Evolutionary conservation across 2,329 filamentous ascomycete genomes (phyloP).

Genomic region (Hymenoscyphus albidus): DNA sequence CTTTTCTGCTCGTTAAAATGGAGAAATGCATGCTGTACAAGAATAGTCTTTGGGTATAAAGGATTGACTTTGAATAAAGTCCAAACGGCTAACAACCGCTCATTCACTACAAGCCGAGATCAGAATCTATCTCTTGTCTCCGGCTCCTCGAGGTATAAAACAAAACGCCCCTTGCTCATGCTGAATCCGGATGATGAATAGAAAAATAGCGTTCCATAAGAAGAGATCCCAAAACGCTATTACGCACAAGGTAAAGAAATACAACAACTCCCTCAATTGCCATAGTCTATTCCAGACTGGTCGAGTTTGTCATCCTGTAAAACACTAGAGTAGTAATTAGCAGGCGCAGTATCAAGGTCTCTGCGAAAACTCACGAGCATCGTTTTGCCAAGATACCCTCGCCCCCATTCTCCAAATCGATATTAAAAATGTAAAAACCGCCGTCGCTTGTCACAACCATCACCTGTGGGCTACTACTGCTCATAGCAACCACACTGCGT

Average conservation of each 20-base stretch:
- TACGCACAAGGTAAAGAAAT: neutral
- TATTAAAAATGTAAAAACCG: constrained; percentile 89
- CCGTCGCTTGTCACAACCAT: constrained; percentile 98
- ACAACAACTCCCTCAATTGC: constrained; percentile 16
- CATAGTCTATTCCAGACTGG: constrained; percentile 32
- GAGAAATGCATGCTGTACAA: neutral
- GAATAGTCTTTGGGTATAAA: neutral
- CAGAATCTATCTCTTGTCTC: neutral
- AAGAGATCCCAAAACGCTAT: constrained; percentile 1
- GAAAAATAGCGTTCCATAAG: neutral
- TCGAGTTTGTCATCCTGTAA: constrained; percentile 35
- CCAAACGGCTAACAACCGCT: neutral
- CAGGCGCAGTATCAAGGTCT: neutral
- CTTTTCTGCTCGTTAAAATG: neutral
- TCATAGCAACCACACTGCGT: constrained; percentile 95
- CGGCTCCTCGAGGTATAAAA: neutral
- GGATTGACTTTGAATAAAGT: neutral
- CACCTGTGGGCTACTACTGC: constrained; percentile 86
- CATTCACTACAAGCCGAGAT: neutral
- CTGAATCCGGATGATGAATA: constrained; percentile 1
- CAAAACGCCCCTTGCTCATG: constrained; percentile 8
- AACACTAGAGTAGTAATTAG: constrained; percentile 26
- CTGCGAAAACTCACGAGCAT: constrained; percentile 68
- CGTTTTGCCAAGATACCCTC: constrained; percentile 89
- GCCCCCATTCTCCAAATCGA: constrained; percentile 90